Evolutionary conservation across 2,329 filamentous ascomycete species (phyloP).

Genomic region (Nothopassalora personata): DNA sequence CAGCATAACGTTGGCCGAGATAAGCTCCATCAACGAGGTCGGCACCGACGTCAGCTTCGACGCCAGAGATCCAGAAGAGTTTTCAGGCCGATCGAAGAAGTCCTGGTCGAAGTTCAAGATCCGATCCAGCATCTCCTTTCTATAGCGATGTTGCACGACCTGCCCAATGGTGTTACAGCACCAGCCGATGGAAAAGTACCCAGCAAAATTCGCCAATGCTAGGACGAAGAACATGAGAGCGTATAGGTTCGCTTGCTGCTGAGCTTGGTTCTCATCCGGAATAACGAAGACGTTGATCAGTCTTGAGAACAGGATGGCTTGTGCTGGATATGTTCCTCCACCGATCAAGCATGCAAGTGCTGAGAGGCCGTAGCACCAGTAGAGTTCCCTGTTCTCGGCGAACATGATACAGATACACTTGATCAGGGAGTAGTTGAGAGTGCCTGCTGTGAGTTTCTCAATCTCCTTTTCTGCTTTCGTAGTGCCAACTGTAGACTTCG

Average conservation of each 20-base stretch:
- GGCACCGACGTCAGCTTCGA: constrained; percentile 46
- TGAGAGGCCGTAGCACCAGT: constrained; percentile 37
- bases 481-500: constrained; percentile 27
- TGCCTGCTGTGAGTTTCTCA: constrained; percentile 26
- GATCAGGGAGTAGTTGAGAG: constrained; percentile 29
- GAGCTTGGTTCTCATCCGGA: constrained; percentile 32
- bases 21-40: constrained; percentile 47
- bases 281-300: constrained; percentile 46
- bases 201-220: constrained; percentile 41
- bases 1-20: constrained; percentile 42
- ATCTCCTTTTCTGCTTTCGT: constrained; percentile 30
- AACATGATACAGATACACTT: constrained; percentile 36
- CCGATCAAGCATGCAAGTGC: constrained; percentile 31
- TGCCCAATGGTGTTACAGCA: constrained; percentile 43
- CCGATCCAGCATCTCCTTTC: constrained; percentile 32
- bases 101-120: constrained; percentile 29
- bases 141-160: constrained; percentile 35
- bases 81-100: constrained; percentile 41
- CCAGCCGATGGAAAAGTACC: constrained; percentile 45
- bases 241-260: constrained; percentile 46
- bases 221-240: constrained; percentile 54
- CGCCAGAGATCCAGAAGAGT: constrained; percentile 46
- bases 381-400: constrained; percentile 32
- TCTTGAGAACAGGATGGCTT: constrained; percentile 47
- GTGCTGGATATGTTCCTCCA: constrained; percentile 44